These are phyloP conservation scores for Zymoseptoria tritici DNA, from an alignment of 2,329 filamentous ascomycete species.

Conservation along the genomic window DNA sequence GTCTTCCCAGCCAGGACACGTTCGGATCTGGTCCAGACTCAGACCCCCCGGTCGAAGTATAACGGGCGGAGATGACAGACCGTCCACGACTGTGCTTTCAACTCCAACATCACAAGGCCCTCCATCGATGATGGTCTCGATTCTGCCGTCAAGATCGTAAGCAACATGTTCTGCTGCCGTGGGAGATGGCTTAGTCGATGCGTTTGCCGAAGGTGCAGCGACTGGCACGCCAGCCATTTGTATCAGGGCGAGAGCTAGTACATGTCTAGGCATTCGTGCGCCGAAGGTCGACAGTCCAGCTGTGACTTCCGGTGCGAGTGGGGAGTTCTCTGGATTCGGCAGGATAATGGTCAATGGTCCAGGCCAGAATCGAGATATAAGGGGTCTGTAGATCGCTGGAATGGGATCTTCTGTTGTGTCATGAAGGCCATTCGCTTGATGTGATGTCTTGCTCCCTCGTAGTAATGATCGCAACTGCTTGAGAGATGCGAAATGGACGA, in stretches of 20 bases:
- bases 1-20: slow-evolving; percentile 71
- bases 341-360: slow-evolving; percentile 88
- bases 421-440: slow-evolving; percentile 4
- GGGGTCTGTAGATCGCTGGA: slow-evolving; percentile 65
- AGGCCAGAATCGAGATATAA: slow-evolving; percentile 86
- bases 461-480: slow-evolving; percentile 64
- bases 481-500: slow-evolving; percentile 81
- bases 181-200: slow-evolving; percentile 84
- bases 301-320: slow-evolving; percentile 84
- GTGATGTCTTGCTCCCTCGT: slow-evolving; percentile 21
- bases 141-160: slow-evolving; percentile 73
- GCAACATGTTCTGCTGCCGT: slow-evolving; percentile 84
- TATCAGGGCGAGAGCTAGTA: slow-evolving; percentile 83
- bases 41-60: slow-evolving; percentile 83
- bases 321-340: slow-evolving; percentile 61
- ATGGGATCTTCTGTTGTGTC: slow-evolving; percentile 41
- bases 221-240: slow-evolving; percentile 68
- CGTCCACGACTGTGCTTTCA: slow-evolving; percentile 94
- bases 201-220: slow-evolving; percentile 89
- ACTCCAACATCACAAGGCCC: slow-evolving; percentile 82
- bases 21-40: slow-evolving; percentile 68
- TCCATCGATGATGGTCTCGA: slow-evolving; percentile 82
- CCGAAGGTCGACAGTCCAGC: slow-evolving; percentile 79
- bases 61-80: slow-evolving; percentile 69
- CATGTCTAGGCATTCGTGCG: slow-evolving; percentile 77